Percentiles rank a stretch among this genome's conserved stretches.
These are phyloP conservation scores for Astrocystis sublimbata DNA, from an alignment of 495 filamentous ascomycete genomes.

Conservation along the genomic window DNA sequence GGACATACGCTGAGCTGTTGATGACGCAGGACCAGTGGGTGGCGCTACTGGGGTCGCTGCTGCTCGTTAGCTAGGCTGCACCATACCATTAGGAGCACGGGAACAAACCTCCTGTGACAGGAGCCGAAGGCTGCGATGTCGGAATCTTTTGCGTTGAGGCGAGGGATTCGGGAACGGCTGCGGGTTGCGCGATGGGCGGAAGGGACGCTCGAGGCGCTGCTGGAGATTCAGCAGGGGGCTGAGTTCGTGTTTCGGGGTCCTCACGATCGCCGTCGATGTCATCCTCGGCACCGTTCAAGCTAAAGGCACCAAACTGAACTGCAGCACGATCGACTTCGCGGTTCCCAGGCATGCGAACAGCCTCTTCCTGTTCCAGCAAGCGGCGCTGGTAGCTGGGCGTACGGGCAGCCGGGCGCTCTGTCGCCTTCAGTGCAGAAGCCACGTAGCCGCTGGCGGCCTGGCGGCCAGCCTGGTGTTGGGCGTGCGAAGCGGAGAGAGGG, in stretches of 20 bases:
- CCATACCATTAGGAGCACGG: constrained; percentile 10
- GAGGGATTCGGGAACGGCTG: constrained; percentile 61
- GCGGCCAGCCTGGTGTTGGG: constrained; percentile 57
- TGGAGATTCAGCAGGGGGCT: constrained; percentile 92
- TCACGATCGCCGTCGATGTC: constrained; percentile 94
- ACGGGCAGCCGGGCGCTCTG: constrained; percentile 55
- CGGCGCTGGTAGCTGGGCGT: constrained; percentile 77
- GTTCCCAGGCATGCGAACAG: constrained; percentile 98
- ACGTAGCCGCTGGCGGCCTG: constrained; percentile 67
- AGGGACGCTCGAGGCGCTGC: constrained; percentile 87
- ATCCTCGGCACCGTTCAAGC: constrained; percentile 73
- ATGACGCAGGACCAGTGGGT: constrained; percentile 33
- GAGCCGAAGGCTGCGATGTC: constrained; percentile 57
- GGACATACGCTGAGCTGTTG: constrained; percentile 35
- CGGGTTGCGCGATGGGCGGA: constrained; percentile 65
- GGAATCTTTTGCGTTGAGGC: constrained; percentile 64
- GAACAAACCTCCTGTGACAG: constrained; percentile 41
- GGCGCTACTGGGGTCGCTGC: constrained; percentile 36
- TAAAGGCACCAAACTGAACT: constrained; percentile 98
- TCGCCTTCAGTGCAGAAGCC: constrained; percentile 74
- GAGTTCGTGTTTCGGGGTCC: constrained; percentile 89
- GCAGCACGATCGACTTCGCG: constrained; percentile 89
- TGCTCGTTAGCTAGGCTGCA: constrained; percentile 29
- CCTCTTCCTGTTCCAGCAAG: constrained; percentile 91
- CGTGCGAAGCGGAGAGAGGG: constrained; percentile 56